These are phyloP conservation scores for Rutstroemia sp. DNA, from an alignment of 2,329 filamentous ascomycete genomes.

Conservation along the genomic window DNA sequence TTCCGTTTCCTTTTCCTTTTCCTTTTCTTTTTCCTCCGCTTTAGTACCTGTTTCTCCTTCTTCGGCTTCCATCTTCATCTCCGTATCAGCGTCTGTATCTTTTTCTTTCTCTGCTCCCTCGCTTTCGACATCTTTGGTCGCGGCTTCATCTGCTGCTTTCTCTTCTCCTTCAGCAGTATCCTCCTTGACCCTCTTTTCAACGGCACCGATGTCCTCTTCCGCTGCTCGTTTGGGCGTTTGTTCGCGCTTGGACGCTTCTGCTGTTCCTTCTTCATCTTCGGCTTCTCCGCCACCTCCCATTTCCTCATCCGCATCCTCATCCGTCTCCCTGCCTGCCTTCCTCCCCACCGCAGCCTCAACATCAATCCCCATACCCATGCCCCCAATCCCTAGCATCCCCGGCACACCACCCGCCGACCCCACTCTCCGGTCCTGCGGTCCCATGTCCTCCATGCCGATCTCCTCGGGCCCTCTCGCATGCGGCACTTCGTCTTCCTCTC, in stretches of 20 bases:
- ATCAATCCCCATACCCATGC: slow-evolving; percentile 47
- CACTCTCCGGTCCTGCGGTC: slow-evolving; percentile 51
- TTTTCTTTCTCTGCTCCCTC: neutral
- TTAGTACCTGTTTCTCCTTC: neutral
- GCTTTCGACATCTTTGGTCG: neutral
- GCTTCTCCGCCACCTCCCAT: slow-evolving; percentile 30
- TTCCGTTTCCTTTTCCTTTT: neutral
- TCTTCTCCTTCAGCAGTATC: neutral
- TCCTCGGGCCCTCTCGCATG: slow-evolving; percentile 79
- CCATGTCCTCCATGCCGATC: slow-evolving; percentile 81
- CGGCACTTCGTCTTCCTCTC: slow-evolving; percentile 57
- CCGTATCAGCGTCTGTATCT: neutral
- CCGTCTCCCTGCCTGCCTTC: slow-evolving; percentile 34
- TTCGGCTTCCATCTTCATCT: neutral
- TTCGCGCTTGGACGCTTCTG: slow-evolving; percentile 10
- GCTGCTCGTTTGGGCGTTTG: slow-evolving; percentile 49
- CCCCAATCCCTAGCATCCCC: slow-evolving; percentile 23
- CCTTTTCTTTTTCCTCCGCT: neutral
- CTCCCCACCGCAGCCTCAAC: slow-evolving; percentile 55
- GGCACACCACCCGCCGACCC: slow-evolving; percentile 28
- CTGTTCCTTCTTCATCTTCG: slow-evolving; percentile 22
- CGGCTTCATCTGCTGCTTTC: neutral
- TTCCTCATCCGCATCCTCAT: slow-evolving; percentile 50
- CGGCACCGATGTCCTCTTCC: slow-evolving; percentile 36
- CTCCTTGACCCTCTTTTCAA: slow-evolving; percentile 8